Base-by-base conservation (phyloP, 768 basidiomycete genomes). In the Harrya chromipes region DNA sequence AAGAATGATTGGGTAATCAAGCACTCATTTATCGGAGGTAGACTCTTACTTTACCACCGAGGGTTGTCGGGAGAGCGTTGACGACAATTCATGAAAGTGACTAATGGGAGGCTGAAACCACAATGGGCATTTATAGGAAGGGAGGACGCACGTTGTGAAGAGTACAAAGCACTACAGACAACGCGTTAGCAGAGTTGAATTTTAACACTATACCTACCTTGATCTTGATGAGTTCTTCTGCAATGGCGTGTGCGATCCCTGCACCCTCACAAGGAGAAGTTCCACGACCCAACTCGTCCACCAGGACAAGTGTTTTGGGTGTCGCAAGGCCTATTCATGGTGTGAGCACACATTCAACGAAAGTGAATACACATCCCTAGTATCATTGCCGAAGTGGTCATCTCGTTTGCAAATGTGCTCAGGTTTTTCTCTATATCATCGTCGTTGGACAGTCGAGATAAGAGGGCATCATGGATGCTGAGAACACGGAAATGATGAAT, bases 391-490 rank as follows among this genome's bases (percentile, higher is more conserved):
- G 85, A 85, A 3, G 89, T 83, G 1, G 87, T 82, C 91, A 99
- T 97, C 70, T 99, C 95, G 55, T 82, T 85, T 1, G 93, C 92
- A 69, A 99, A 99, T 0, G 97, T 97, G 56, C 94, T 97, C 21
- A 98, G 67, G 38, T 79, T 88, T 61, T 83, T 87, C 67, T 95
- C 92, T 62, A 94, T 78, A 57, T 92, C 86, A 60, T 97, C 94
- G 55, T 98, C 94, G 58, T 98, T 97, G 1, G 92, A 95, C 16
- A 99, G 73, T 2, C 95, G 82, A 1, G 85, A 87, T 21, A 98
- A 76, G 5, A 98, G 75, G 0, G 85, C 78, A 53, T 95, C 91
- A 52, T 94, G 87, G 3, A 93, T 75, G 24, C 88, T 91, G 43
- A 4, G 24, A 23, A 52, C 17, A 33, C 19, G 8, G 20, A n/a